Conservation (phyloP, 176 grass and related monocot species). For the Oryza officinalis region DNA sequence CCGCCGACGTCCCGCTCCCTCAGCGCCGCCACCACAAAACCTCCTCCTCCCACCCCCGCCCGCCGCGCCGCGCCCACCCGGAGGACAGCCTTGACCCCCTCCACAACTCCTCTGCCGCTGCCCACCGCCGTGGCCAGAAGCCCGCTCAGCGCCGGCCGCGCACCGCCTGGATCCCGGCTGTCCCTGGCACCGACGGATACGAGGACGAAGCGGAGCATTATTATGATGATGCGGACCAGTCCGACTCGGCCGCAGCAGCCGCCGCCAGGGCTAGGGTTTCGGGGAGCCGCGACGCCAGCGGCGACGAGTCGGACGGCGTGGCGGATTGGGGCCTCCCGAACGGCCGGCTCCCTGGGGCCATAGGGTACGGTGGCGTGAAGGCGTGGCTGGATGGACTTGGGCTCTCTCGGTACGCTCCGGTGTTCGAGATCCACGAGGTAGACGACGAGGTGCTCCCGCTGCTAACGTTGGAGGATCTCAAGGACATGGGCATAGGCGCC, state of each 20-base stretch:
- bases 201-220: constrained; percentile 57
- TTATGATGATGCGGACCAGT: constrained; percentile 52
- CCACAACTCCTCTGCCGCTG: neutral
- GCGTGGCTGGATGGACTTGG: constrained; percentile 73
- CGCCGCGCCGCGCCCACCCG: constrained; percentile 42
- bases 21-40: constrained; percentile 50
- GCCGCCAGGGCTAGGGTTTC: constrained; percentile 72
- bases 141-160: constrained; percentile 37
- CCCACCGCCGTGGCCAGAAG: constrained; percentile 36
- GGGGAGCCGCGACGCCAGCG: constrained; percentile 58
- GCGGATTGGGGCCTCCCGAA: constrained; percentile 69
- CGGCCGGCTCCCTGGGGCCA: constrained; percentile 32
- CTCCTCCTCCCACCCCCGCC: constrained; percentile 38
- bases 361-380: constrained; percentile 54
- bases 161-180: constrained; percentile 32
- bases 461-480: constrained; percentile 90
- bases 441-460: constrained; percentile 77
- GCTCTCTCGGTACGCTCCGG: constrained; percentile 61
- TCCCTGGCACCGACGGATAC: constrained; percentile 15
- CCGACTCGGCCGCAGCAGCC: constrained; percentile 45
- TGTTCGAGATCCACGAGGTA: constrained; percentile 93
- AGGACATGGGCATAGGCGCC: constrained; percentile 91
- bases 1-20: constrained; percentile 46
- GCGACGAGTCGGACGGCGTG: constrained; percentile 56
- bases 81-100: constrained; percentile 42